Conservation (phyloP, 805 yeast species). For the Komagataella kurtzmanii region DNA sequence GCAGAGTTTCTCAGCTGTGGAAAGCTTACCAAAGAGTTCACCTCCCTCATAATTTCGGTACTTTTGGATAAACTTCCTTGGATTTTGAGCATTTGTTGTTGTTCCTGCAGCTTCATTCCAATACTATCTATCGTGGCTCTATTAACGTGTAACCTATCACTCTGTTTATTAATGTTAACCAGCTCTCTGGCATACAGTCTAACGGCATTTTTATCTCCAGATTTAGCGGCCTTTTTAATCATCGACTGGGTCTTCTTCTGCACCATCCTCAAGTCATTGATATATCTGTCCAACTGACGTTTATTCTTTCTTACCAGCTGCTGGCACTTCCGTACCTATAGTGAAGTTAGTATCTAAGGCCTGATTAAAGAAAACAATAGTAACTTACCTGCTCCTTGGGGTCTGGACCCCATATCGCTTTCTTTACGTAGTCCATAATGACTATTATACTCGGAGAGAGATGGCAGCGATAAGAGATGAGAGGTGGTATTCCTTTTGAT, state of each 20-base stretch:
- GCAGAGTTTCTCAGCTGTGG: conserved; percentile 76
- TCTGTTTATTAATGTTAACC: conserved; percentile 59
- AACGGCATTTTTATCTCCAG: conserved; percentile 66
- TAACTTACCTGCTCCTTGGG: conserved; percentile 67
- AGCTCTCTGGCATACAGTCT: conserved; percentile 73
- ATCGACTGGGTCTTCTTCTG: conserved; percentile 68
- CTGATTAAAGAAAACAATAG: not conserved
- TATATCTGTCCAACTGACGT: conserved; percentile 71
- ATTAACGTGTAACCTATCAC: conserved; percentile 59
- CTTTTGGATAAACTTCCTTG: conserved; percentile 72
- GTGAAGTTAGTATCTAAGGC: not conserved
- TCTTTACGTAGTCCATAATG: conserved; percentile 70
- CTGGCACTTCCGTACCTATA: conserved; percentile 59
- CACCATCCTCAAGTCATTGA: conserved; percentile 40
- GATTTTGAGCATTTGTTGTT: conserved; percentile 72
- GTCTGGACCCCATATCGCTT: conserved; percentile 92
- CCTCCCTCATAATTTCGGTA: conserved; percentile 78
- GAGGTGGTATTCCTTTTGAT: not conserved
- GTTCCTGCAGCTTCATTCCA: conserved; percentile 82
- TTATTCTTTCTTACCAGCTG: conserved; percentile 70
- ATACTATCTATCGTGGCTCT: conserved; percentile 81
- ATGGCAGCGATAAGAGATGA: not conserved
- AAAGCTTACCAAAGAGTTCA: conserved; percentile 60
- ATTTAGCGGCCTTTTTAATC: conserved; percentile 62
- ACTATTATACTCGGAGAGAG: not conserved